Conservation (phyloP, 345 rosid species). For the Xanthoceras sorbifolium region DNA sequence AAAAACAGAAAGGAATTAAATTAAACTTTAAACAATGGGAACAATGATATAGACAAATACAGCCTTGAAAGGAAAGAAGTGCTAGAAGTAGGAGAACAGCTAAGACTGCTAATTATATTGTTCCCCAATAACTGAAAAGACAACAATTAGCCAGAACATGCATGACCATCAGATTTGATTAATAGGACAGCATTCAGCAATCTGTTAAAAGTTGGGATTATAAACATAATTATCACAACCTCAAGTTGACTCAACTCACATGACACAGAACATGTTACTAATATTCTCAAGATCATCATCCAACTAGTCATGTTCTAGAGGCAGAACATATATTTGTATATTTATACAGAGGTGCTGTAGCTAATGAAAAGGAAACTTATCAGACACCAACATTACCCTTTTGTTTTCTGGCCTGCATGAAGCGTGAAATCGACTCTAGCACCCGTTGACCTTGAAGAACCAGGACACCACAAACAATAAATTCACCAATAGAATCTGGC, state of each 20-base stretch:
- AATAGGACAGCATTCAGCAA: not conserved
- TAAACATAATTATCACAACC: not conserved
- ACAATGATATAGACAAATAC: not conserved
- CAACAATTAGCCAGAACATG: constrained; percentile 6
- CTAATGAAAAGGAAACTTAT: constrained; percentile 3
- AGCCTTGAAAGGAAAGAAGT: not conserved
- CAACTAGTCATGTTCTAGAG: not conserved
- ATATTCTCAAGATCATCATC: constrained; percentile 1
- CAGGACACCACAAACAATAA: constrained; percentile 74
- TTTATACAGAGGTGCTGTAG: not conserved
- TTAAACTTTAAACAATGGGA: not conserved
- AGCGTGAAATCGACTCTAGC: constrained; percentile 66
- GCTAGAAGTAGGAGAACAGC: not conserved
- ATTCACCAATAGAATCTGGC: constrained; percentile 91
- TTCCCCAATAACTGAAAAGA: not conserved
- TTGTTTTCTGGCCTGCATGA: constrained; percentile 84
- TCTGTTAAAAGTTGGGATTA: not conserved
- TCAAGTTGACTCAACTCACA: not conserved
- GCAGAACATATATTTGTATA: not conserved
- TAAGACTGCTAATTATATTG: constrained; percentile 7
- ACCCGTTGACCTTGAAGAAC: constrained; percentile 84
- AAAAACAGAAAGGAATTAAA: constrained; percentile 14
- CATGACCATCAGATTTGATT: not conserved
- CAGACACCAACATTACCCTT: constrained; percentile 49
- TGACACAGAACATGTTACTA: not conserved